A percentile compares a stretch with the other conserved stretches of the same genome.
Conservation (phyloP, 495 filamentous ascomycete species). For the Aspergillus steynii region DNA sequence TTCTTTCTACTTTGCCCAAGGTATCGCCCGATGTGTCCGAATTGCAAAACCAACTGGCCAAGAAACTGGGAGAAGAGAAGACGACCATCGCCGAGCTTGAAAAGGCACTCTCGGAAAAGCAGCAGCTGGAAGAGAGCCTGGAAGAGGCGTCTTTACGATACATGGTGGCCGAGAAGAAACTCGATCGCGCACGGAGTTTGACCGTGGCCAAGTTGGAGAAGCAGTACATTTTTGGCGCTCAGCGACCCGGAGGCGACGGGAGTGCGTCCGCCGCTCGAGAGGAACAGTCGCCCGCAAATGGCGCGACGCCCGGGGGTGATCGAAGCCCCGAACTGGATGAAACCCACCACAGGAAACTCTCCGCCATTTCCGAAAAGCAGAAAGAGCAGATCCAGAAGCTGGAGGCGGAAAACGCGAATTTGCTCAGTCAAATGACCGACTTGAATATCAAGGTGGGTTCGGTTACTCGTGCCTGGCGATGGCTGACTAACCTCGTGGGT, state of each 20-base stretch:
- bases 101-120: slow-evolving; percentile 72
- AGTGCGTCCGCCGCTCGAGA: slow-evolving; percentile 58
- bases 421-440: slow-evolving; percentile 77
- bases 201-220: slow-evolving; percentile 92
- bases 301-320: slow-evolving; percentile 52
- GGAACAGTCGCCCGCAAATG: slow-evolving; percentile 52
- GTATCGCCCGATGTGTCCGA: slow-evolving; percentile 64
- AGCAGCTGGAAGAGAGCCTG: slow-evolving; percentile 77
- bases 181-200: slow-evolving; percentile 82
- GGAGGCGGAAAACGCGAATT: slow-evolving; percentile 73
- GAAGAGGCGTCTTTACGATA: slow-evolving; percentile 86
- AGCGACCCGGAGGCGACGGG: slow-evolving; percentile 44
- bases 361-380: slow-evolving; percentile 72
- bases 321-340: slow-evolving; percentile 61
- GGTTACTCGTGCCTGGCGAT: background rate
- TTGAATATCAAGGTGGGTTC: slow-evolving; percentile 55
- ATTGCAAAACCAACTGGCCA: slow-evolving; percentile 70
- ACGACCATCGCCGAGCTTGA: slow-evolving; percentile 74
- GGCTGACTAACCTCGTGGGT: slow-evolving; percentile 15
- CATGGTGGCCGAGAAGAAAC: slow-evolving; percentile 89
- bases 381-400: slow-evolving; percentile 83
- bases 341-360: slow-evolving; percentile 65
- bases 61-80: slow-evolving; percentile 78
- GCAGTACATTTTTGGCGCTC: slow-evolving; percentile 70
- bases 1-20: slow-evolving; percentile 50